These are phyloP conservation scores for Buxus sempervirens DNA, from an alignment of 164 flowering plant species.

Conservation along the genomic window DNA sequence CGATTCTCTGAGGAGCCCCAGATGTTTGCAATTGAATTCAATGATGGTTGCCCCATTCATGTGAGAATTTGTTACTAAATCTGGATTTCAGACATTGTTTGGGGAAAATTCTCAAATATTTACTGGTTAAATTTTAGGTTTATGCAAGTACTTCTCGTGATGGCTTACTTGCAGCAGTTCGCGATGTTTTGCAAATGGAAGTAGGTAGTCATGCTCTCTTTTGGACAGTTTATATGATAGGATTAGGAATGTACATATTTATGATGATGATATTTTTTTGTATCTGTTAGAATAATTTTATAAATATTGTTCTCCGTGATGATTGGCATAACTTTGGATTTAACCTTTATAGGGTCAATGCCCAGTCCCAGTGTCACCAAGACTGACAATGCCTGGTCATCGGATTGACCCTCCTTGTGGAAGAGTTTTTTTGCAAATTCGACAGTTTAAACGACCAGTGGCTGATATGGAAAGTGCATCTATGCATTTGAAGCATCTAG, in stretches of 20 bases:
- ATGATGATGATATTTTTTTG: background rate
- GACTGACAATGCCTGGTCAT: conserved; percentile 98
- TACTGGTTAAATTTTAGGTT: conserved; percentile 49
- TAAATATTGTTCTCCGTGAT: background rate
- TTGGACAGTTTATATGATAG: conserved; percentile 17
- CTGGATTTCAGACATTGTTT: conserved; percentile 1
- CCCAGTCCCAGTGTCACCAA: conserved; percentile 79
- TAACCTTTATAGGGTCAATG: conserved; percentile 67
- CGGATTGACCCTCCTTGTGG: conserved; percentile 98
- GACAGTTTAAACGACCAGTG: conserved; percentile 35
- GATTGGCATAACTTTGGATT: conserved; percentile 5
- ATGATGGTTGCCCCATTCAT: conserved; percentile 94
- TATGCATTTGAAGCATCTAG: conserved; percentile 89
- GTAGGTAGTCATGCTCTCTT: conserved; percentile 62
- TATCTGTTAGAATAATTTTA: background rate
- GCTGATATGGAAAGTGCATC: conserved; percentile 71
- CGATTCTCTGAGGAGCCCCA: conserved; percentile 99
- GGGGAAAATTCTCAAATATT: conserved; percentile 17
- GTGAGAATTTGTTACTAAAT: conserved; percentile 38
- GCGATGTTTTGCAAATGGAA: conserved; percentile 90
- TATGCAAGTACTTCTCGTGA: conserved; percentile 98
- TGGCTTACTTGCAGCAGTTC: conserved; percentile 91
- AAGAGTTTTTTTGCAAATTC: conserved; percentile 51
- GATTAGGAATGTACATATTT: background rate
- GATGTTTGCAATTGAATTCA: conserved; percentile 97